These are phyloP conservation scores for cucumber (Cucumis sativus) DNA, from an alignment of 306 rosid genomes.

Conservation along the genomic window Cucumber_9930_V3 NC_026655.2:10895001-10895500, in stretches of 20 bases:
- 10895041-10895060: slow-evolving; percentile 78
- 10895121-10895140: not conserved
- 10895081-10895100: slow-evolving; percentile 22
- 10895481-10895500: slow-evolving; percentile 74
- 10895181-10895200: slow-evolving; percentile 97
- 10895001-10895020: slow-evolving; percentile 72
- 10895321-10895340: slow-evolving; percentile 84
- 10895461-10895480: slow-evolving; percentile 7
- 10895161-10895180: slow-evolving; percentile 92
- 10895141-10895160: slow-evolving; percentile 32
- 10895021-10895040: slow-evolving; percentile 73
- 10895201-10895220: slow-evolving; percentile 90
- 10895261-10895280: slow-evolving; percentile 78
- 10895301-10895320: slow-evolving; percentile 90
- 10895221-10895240: slow-evolving; percentile 59
- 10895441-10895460: not conserved
- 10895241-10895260: slow-evolving; percentile 57
- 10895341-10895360: slow-evolving; percentile 24
- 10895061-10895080: slow-evolving; percentile 76
- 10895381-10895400: not conserved
- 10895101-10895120: not conserved
- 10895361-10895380: not conserved
- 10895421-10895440: not conserved
- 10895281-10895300: slow-evolving; percentile 84
- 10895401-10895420: not conserved